Percentiles rank a stretch among this genome's conserved stretches.
Evolutionary conservation across 148 eudicot species (phyloP).

Genomic region (Oxyria digyna): DNA sequence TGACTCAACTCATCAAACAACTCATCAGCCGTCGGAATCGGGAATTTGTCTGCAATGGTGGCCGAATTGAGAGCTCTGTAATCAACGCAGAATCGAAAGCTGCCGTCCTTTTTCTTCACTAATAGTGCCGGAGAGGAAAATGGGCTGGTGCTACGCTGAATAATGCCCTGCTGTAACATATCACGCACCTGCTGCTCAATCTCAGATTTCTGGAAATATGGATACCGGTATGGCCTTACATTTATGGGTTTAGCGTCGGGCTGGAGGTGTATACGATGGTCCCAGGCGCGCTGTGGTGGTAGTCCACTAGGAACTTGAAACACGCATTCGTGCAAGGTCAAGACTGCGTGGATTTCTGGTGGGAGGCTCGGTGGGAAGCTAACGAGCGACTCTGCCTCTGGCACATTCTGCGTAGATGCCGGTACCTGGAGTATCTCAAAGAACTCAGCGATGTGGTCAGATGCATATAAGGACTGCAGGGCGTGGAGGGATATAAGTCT

Average conservation of each 20-base stretch:
- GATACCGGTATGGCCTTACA: too few relatives aligned
- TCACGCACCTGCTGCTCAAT: too few relatives aligned
- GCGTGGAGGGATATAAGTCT: neutral
- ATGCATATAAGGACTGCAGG: neutral
- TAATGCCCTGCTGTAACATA: too few relatives aligned
- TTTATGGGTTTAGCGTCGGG: too few relatives aligned
- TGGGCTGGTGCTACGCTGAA: neutral
- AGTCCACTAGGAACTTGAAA: neutral
- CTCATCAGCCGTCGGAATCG: too few relatives aligned
- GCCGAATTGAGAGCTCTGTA: neutral
- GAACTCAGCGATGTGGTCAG: neutral
- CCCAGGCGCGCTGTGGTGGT: neutral
- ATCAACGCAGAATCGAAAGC: neutral
- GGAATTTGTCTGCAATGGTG: too few relatives aligned
- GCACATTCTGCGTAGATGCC: neutral
- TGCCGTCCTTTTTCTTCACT: neutral
- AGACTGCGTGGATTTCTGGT: neutral
- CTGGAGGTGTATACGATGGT: neutral
- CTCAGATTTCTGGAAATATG: too few relatives aligned
- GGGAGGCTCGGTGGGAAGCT: neutral
- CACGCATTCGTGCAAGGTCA: neutral
- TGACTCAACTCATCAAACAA: neutral
- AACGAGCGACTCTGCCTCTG: neutral
- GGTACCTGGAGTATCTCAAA: neutral
- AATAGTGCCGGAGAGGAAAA: neutral